Evolutionary conservation across 169 alveolate genomes (phyloP), one percentile per base, ranked within the genome.

Genomic region (Plasmodium malariae): DNA sequence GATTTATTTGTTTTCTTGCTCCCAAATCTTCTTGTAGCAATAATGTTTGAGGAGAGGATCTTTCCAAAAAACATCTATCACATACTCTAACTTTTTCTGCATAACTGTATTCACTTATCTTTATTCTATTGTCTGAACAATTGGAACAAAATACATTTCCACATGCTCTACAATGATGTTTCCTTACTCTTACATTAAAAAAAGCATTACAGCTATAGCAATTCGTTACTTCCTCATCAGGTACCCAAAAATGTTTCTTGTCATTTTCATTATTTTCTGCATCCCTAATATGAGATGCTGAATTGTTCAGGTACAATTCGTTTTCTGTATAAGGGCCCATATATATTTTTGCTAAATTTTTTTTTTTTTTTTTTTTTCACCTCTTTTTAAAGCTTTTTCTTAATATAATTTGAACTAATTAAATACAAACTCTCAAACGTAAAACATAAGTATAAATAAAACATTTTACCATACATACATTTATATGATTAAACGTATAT

Each of bases 11-110:
- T 34, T 92, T 95, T 43, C 94, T 94, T 45, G 92, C 92, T 45
- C 94, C 96, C 74, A 94, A 76, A 67, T 94, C 96, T 92, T 94
- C 96, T 54, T 94, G 96, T 36, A 94, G 76, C n/a, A 95, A 80
- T 36, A 94, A 88, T 34, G 96, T 88, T 48, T 92, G 94, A 57
- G 90, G 88, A 45, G 96, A 83, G 2, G 94, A 89, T 43, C 94
- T 94, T 36, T 92, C 92, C 43, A 93, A 36, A 28, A 92, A 74
- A 70, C 96, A 94, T 43, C 89, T 93, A 34, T 87, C 91, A 74
- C 96, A 94, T 11, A 87, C 76, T 54, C 91, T 78, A 30, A 87
- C 88, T 32, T 74, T 92, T 51, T 89, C 74, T 24, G 92, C 69
- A 37, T 88, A 92, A 19, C 80, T n/a, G 17, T 59, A 71, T 43